These are phyloP conservation scores for Alternaria longipes DNA, from an alignment of 2,329 filamentous ascomycete species.

Conservation along the genomic window DNA sequence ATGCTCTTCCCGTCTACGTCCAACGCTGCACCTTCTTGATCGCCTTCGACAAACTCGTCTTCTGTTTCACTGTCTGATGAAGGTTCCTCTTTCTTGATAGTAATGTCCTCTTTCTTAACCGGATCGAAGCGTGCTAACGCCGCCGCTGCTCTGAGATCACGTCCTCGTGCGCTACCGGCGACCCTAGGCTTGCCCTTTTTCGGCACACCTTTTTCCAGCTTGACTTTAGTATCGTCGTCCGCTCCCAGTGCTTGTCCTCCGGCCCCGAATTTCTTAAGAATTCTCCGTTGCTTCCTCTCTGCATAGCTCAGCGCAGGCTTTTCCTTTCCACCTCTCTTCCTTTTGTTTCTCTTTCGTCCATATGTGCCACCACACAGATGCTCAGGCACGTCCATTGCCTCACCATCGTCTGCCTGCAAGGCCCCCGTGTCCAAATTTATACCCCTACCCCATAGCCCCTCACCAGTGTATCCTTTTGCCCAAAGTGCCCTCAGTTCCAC, in stretches of 20 bases:
- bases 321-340: conserved; percentile 54
- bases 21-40: conserved; percentile 61
- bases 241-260: conserved; percentile 75
- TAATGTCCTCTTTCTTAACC: conserved; percentile 55
- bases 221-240: conserved; percentile 71
- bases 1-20: conserved; percentile 72
- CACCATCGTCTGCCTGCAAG: conserved; percentile 35
- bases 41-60: conserved; percentile 47
- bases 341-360: conserved; percentile 63
- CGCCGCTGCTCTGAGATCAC: conserved; percentile 79
- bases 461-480: conserved; percentile 75
- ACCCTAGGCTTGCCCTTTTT: conserved; percentile 74
- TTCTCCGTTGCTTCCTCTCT: conserved; percentile 76
- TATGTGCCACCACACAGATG: conserved; percentile 86
- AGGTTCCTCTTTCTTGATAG: conserved; percentile 48
- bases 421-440: conserved; percentile 63
- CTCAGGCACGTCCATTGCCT: conserved; percentile 53
- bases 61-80: conserved; percentile 48
- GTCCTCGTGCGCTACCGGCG: conserved; percentile 75
- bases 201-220: conserved; percentile 72
- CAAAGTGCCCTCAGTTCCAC: conserved; percentile 76
- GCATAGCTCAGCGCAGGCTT: conserved; percentile 68
- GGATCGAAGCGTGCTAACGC: conserved; percentile 76
- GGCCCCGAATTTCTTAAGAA: conserved; percentile 78
- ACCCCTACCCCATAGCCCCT: conserved; percentile 84